Percentiles rank a stretch among this genome's conserved stretches.
phyloP scores from a whole-genome alignment of 768 basidiomycete genomes.

The Aureoboletus auriporus region DNA sequence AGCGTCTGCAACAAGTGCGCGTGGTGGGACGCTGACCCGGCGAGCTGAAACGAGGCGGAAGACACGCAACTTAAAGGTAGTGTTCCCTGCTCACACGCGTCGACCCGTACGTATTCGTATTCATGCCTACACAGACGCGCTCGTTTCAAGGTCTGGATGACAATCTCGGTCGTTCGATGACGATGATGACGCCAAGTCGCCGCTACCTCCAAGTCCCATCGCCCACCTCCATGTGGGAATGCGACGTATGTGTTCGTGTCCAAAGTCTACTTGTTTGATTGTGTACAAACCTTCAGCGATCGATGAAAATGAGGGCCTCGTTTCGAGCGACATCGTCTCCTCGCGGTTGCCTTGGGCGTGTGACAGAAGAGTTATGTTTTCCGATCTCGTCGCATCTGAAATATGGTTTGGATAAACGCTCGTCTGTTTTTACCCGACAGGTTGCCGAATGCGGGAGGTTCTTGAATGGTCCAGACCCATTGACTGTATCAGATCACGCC shows the following conservation, averaged over 20 bases:
- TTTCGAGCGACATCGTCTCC: constrained; percentile 13
- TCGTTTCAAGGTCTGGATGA: not conserved
- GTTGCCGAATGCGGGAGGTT: not conserved
- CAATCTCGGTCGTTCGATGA: not conserved
- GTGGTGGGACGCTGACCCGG: not conserved
- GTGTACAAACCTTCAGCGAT: not conserved
- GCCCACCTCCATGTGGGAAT: constrained; percentile 9
- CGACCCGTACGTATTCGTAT: too few species aligned
- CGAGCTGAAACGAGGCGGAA: not conserved
- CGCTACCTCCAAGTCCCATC: constrained; percentile 17
- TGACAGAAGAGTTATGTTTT: constrained; percentile 20
- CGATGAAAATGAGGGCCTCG: not conserved
- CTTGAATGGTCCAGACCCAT: not conserved
- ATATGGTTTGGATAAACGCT: not conserved
- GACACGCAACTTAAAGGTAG: not conserved
- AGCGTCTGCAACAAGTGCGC: not conserved
- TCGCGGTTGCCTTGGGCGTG: constrained; percentile 8
- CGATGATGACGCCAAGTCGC: constrained; percentile 2
- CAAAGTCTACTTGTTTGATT: too few species aligned
- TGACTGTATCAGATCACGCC: not conserved
- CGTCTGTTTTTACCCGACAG: constrained; percentile 3
- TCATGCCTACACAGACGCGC: not conserved
- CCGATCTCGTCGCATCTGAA: not conserved
- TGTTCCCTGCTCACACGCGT: not conserved
- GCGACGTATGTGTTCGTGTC: constrained; percentile 2